Evolutionary conservation across 1,139 yeast genomes (phyloP).

Genomic region (Hansenula lynferdii): DNA sequence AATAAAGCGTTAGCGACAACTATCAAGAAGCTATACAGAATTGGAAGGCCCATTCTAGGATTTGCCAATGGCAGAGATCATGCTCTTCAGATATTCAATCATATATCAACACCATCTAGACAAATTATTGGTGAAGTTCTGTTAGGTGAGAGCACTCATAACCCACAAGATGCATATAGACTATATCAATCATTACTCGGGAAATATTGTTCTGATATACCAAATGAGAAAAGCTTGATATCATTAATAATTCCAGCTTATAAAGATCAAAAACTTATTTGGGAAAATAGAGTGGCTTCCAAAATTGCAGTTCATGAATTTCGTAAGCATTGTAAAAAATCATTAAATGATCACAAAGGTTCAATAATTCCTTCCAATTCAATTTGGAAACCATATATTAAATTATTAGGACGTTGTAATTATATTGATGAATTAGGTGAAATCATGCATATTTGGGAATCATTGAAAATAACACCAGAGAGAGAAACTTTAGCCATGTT

Average conservation of each 20-base stretch:
- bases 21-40: too few species aligned
- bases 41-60: slow-evolving; percentile 1
- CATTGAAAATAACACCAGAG: slow-evolving; percentile 43
- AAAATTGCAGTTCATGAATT: slow-evolving; percentile 61
- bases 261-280: slow-evolving; percentile 24
- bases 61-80: slow-evolving; percentile 9
- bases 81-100: slow-evolving; percentile 17
- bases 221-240: slow-evolving; percentile 36
- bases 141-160: slow-evolving; percentile 39
- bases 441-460: slow-evolving; percentile 56
- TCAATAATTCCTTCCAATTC: slow-evolving; percentile 39
- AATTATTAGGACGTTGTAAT: slow-evolving; percentile 41
- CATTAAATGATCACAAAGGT: slow-evolving; percentile 23
- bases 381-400: slow-evolving; percentile 49
- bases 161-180: slow-evolving; percentile 33
- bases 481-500: slow-evolving; percentile 33
- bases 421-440: slow-evolving; percentile 47
- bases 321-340: slow-evolving; percentile 31
- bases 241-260: slow-evolving; percentile 41
- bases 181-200: slow-evolving; percentile 26
- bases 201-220: slow-evolving; percentile 17
- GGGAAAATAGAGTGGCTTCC: slow-evolving; percentile 52
- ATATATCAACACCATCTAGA: slow-evolving; percentile 12
- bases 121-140: slow-evolving; percentile 23
- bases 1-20: too few species aligned